Conservation (phyloP, 495 filamentous ascomycete genomes). For the Aspergillus cavernicola region DNA sequence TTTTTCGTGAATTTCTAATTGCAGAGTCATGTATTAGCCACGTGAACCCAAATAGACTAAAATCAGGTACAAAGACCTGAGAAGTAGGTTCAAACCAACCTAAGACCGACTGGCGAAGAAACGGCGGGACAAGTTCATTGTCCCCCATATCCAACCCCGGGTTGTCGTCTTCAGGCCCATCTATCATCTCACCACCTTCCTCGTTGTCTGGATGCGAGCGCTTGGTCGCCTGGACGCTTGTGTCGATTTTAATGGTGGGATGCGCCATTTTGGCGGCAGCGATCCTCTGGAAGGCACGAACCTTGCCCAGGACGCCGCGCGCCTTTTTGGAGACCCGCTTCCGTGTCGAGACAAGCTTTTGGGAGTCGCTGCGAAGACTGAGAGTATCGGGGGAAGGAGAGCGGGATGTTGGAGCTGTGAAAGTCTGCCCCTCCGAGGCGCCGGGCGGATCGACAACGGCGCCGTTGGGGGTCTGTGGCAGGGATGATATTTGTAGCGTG, state of each 20-base stretch:
- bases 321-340: constrained; percentile 42
- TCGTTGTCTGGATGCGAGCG: constrained; percentile 38
- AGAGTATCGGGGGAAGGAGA: constrained; percentile 31
- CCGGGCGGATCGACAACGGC: constrained; percentile 23
- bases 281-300: constrained; percentile 43
- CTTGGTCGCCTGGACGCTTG: constrained; percentile 39
- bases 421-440: constrained; percentile 27
- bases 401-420: constrained; percentile 31
- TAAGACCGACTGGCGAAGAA: constrained; percentile 38
- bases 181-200: constrained; percentile 27
- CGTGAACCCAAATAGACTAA: neutral
- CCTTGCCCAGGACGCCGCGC: constrained; percentile 46
- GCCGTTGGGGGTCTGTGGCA: constrained; percentile 24
- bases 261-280: constrained; percentile 46
- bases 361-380: constrained; percentile 31
- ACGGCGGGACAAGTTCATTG: constrained; percentile 39
- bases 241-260: constrained; percentile 47
- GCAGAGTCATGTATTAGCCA: constrained; percentile 1
- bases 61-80: neutral
- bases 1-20: constrained; percentile 42
- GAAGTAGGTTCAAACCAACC: constrained; percentile 32
- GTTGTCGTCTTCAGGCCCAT: constrained; percentile 30
- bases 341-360: constrained; percentile 29
- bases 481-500: constrained; percentile 40
- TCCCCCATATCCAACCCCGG: constrained; percentile 32